A percentile compares a stretch with the other conserved stretches of the same genome.
Evolutionary conservation across 257 asterid species (phyloP).

Genomic region (Solanum stenotomum): DNA sequence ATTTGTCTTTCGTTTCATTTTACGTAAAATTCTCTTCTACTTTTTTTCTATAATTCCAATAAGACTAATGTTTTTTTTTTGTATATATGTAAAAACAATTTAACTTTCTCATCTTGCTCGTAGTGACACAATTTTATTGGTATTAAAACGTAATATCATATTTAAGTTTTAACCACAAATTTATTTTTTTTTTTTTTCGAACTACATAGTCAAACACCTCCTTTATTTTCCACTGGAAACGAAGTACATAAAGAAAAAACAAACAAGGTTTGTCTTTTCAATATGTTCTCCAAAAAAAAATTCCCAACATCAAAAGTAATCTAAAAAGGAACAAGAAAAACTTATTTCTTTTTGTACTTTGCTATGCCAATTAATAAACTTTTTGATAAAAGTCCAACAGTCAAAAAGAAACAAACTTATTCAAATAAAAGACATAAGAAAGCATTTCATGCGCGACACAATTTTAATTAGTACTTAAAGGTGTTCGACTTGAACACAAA

Average conservation of each 20-base stretch:
- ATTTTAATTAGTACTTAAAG: background rate
- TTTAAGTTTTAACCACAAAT: background rate
- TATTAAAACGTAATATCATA: rapidly evolving
- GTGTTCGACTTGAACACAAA: no score
- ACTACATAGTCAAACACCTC: background rate
- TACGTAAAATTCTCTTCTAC: background rate
- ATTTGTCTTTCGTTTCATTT: no score
- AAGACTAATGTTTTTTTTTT: background rate
- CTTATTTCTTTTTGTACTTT: background rate
- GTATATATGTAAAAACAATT: background rate
- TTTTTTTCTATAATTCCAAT: background rate
- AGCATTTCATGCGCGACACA: background rate
- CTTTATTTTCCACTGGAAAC: background rate
- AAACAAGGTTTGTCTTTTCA: background rate
- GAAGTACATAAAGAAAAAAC: background rate
- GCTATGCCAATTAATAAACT: background rate
- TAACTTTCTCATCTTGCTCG: background rate
- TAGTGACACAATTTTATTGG: background rate
- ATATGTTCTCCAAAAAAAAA: background rate
- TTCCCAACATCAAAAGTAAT: background rate
- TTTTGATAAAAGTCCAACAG: background rate
- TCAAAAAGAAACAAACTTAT: background rate
- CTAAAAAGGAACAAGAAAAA: background rate
- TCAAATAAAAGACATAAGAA: background rate
- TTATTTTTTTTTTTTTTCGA: background rate